phyloP scores from a whole-genome alignment of 768 basidiomycete species.

The Suillus subluteus region DNA sequence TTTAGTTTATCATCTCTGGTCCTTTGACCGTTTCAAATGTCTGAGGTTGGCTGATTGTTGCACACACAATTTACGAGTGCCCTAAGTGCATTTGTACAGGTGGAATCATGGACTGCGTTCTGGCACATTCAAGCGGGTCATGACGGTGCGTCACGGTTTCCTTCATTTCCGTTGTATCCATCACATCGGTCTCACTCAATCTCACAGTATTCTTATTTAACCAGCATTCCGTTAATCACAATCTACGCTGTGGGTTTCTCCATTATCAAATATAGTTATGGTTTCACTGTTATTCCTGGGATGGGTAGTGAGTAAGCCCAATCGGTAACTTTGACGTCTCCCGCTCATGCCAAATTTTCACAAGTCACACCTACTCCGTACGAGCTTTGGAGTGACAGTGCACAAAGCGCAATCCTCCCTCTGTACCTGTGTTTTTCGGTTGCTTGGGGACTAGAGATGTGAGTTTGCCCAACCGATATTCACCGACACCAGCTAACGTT shows the following conservation, averaged over 20 bases:
- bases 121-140: slow-evolving; percentile 83
- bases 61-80: neutral
- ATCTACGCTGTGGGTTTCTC: slow-evolving; percentile 65
- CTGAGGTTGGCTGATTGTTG: slow-evolving; percentile 49
- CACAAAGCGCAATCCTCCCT: slow-evolving; percentile 61
- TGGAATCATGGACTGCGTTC: slow-evolving; percentile 70
- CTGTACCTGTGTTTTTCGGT: slow-evolving; percentile 65
- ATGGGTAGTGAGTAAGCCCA: slow-evolving; percentile 50
- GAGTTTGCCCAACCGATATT: slow-evolving; percentile 26
- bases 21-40: slow-evolving; percentile 79
- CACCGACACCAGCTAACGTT: neutral
- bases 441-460: slow-evolving; percentile 81
- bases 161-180: neutral
- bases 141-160: slow-evolving; percentile 62
- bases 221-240: slow-evolving; percentile 62
- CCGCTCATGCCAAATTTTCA: slow-evolving; percentile 7
- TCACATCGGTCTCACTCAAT: slow-evolving; percentile 1
- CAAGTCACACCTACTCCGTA: slow-evolving; percentile 71
- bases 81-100: slow-evolving; percentile 36
- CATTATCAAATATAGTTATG: slow-evolving; percentile 74
- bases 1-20: slow-evolving; percentile 75
- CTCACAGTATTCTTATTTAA: slow-evolving; percentile 71
- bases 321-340: neutral
- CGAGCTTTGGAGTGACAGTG: slow-evolving; percentile 51
- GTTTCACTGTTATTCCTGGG: slow-evolving; percentile 50